Evolutionary conservation across 1,284 basidiomycete genomes (phyloP).

Genomic region (Ustilago trichophora): DNA sequence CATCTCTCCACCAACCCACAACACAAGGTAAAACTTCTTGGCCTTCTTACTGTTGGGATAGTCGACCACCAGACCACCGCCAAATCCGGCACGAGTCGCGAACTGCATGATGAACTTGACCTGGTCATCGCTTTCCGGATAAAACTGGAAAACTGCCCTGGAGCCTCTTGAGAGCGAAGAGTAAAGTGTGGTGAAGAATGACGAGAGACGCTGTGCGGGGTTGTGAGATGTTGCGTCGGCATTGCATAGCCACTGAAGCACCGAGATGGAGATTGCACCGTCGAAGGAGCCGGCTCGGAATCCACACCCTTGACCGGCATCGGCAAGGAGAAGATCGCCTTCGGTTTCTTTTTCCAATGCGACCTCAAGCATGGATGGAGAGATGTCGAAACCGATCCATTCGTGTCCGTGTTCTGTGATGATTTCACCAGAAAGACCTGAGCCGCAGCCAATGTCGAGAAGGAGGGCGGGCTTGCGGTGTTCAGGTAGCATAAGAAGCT

Average conservation of each 20-base stretch:
- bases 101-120: constrained; percentile 82
- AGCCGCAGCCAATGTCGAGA: constrained; percentile 96
- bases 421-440: constrained; percentile 97
- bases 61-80: constrained; percentile 95
- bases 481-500: constrained; percentile 82
- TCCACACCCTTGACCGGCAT: constrained; percentile 70
- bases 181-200: constrained; percentile 97
- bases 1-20: constrained; percentile 67
- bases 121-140: constrained; percentile 65
- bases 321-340: constrained; percentile 66
- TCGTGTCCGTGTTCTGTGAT: constrained; percentile 91
- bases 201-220: constrained; percentile 86
- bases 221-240: constrained; percentile 93
- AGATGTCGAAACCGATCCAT: constrained; percentile 95
- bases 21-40: constrained; percentile 66
- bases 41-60: constrained; percentile 66
- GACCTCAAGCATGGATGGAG: constrained; percentile 82
- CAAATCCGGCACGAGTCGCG: constrained; percentile 94
- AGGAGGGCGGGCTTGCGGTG: constrained; percentile 70
- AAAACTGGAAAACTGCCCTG: constrained; percentile 79
- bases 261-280: constrained; percentile 97
- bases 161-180: constrained; percentile 89
- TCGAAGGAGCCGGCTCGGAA: constrained; percentile 97
- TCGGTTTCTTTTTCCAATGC: constrained; percentile 64
- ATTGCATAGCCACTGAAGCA: constrained; percentile 97